phyloP scores from a whole-genome alignment of 2,329 filamentous ascomycete genomes.

The Fusarium abutilonis region DNA sequence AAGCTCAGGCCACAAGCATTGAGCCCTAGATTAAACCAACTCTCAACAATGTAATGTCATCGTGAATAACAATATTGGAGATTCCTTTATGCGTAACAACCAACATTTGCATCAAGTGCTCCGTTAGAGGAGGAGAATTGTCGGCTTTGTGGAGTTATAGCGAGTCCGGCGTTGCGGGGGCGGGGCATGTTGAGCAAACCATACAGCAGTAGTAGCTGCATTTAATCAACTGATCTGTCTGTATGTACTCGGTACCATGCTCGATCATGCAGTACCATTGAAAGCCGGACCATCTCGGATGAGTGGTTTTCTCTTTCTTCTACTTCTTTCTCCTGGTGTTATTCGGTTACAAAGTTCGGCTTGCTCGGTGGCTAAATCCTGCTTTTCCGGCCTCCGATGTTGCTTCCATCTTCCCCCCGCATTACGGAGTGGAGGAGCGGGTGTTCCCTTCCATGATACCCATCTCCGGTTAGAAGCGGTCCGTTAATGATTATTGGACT shows the following conservation, averaged over 20 bases:
- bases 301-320: background rate
- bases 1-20: background rate
- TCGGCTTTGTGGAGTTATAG: slow-evolving; percentile 31
- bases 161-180: slow-evolving; percentile 34
- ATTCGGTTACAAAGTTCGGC: slow-evolving; percentile 23
- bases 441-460: slow-evolving; percentile 21
- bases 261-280: slow-evolving; percentile 30
- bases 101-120: background rate
- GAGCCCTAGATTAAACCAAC: background rate
- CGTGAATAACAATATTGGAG: background rate
- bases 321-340: background rate
- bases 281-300: slow-evolving; percentile 29
- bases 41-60: background rate
- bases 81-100: background rate
- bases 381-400: slow-evolving; percentile 3
- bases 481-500: background rate
- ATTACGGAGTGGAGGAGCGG: slow-evolving; percentile 33
- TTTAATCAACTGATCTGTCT: slow-evolving; percentile 11
- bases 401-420: slow-evolving; percentile 20
- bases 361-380: slow-evolving; percentile 9
- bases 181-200: slow-evolving; percentile 14
- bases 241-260: slow-evolving; percentile 12
- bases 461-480: slow-evolving; percentile 21
- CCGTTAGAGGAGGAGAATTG: slow-evolving; percentile 12
- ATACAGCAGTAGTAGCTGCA: slow-evolving; percentile 3